phyloP scores from a whole-genome alignment of 768 basidiomycete species.

The Lyophyllum decastes region DNA sequence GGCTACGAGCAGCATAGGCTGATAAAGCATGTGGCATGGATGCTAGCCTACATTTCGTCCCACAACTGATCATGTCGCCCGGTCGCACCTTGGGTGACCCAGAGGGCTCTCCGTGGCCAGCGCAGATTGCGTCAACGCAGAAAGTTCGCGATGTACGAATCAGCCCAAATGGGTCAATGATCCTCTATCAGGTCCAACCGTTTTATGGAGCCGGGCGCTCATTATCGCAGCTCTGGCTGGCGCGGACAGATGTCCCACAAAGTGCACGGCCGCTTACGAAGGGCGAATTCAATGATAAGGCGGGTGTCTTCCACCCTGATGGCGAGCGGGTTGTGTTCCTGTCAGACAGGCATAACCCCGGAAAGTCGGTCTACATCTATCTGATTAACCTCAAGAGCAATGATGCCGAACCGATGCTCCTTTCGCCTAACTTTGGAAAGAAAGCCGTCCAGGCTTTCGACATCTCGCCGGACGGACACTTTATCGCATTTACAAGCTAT shows the following conservation, averaged over 20 bases:
- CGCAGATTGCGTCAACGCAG: conserved; percentile 25
- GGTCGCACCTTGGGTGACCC: not conserved
- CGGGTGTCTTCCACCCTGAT: conserved; percentile 33
- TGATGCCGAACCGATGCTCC: conserved; percentile 1
- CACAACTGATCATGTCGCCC: not conserved
- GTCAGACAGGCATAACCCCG: conserved; percentile 29
- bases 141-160: conserved; percentile 36
- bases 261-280: conserved; percentile 29
- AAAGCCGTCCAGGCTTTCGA: conserved; percentile 29
- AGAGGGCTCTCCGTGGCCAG: conserved; percentile 11
- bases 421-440: conserved; percentile 17
- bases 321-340: conserved; percentile 28
- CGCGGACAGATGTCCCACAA: conserved; percentile 23
- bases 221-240: conserved; percentile 32
- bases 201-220: conserved; percentile 28
- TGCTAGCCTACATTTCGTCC: not conserved
- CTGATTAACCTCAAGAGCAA: conserved; percentile 14
- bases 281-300: conserved; percentile 28
- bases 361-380: conserved; percentile 25
- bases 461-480: conserved; percentile 31
- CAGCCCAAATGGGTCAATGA: conserved; percentile 28
- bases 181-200: conserved; percentile 33
- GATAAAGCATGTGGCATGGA: not conserved
- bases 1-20: too few relatives aligned
- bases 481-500: conserved; percentile 28